Conservation (phyloP, 192 early-diverging fungal genomes). For the Haplosporangium gracile region DNA sequence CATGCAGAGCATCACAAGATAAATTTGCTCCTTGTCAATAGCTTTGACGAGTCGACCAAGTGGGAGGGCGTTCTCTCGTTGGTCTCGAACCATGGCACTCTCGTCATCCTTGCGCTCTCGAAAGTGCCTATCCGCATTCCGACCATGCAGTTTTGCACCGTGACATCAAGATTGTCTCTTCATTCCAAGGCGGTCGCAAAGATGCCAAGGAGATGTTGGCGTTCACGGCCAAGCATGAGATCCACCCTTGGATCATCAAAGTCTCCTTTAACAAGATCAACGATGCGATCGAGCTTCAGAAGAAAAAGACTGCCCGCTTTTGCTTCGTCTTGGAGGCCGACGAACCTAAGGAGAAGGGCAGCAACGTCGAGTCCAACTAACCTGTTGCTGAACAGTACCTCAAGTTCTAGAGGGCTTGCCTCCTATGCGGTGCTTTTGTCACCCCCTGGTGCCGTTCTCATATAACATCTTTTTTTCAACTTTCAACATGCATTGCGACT, state of each 20-base stretch:
- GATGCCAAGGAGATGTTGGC: conserved; percentile 72
- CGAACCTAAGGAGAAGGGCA: neutral
- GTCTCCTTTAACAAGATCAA: conserved; percentile 63
- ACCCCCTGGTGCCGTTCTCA: neutral
- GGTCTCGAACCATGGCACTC: conserved; percentile 63
- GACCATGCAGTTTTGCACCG: conserved; percentile 1
- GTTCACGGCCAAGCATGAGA: conserved; percentile 71
- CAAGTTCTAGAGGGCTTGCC: neutral
- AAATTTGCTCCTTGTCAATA: conserved; percentile 36
- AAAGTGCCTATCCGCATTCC: conserved; percentile 15
- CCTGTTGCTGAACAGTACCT: neutral
- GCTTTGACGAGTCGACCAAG: conserved; percentile 45
- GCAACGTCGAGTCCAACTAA: neutral
- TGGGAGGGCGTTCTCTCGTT: conserved; percentile 59
- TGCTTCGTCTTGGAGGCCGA: conserved; percentile 69
- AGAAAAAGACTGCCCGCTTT: conserved; percentile 65
- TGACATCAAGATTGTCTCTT: conserved; percentile 66
- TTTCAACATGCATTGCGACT: neutral
- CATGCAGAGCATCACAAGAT: conserved; percentile 9
- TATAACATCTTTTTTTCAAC: neutral
- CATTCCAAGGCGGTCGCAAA: conserved; percentile 69
- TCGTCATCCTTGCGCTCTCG: conserved; percentile 64
- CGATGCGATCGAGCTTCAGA: conserved; percentile 65
- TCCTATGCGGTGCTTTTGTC: neutral
- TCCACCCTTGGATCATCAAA: conserved; percentile 70